Evolutionary conservation across 129 eudicot genomes (phyloP), one percentile per base, ranked within the genome.

Genomic region (Calendula officinalis): DNA sequence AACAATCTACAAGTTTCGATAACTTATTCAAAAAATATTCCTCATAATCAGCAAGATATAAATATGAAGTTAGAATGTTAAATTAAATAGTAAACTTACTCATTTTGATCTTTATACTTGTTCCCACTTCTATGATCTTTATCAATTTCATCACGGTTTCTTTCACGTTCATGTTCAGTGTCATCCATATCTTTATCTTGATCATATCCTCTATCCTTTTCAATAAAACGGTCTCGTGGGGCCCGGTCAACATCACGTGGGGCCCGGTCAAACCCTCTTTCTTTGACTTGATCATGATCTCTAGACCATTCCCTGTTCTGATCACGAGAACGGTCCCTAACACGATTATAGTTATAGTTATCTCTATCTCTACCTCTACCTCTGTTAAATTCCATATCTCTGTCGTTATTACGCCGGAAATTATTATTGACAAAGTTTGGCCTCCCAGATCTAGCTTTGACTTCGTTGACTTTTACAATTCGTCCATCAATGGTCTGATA

Each of bases 401-500:
- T 74, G 34, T 84, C 87, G 71, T 46, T 72, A 73, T 59, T 72
- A 48, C 67, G 91, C 36, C 86, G 82, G 33, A 80, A 83, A 78
- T 61, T 62, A 52, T 88, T 91, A 70, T 84, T 91, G 7, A 85
- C 85, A 59, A 80, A 73, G 67, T 74, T 83, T 35, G 85, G 22
- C 73, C 86, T 87, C 74, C 77, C 87, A 51, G 80, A 68, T 77
- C 90, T 80, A 14, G 77, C 77, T 71, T 50, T 85, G 69, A 92
- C 98, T 80, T 81, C 95, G 46, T 88, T 92, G 62, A 92, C 98
- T 67, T 74, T 83, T 53, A 92, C 87, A 44, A 66, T 68, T 57
- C 95, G 86, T n/a, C 98, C 96, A 64, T 82, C 83, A 64, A 91
- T 76, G 22, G 70, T 82, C 98, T 91, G 67, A 66, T 59, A 43